Evolutionary conservation across 257 asterid genomes (phyloP).

Genomic region (Solanum habrochaites): DNA sequence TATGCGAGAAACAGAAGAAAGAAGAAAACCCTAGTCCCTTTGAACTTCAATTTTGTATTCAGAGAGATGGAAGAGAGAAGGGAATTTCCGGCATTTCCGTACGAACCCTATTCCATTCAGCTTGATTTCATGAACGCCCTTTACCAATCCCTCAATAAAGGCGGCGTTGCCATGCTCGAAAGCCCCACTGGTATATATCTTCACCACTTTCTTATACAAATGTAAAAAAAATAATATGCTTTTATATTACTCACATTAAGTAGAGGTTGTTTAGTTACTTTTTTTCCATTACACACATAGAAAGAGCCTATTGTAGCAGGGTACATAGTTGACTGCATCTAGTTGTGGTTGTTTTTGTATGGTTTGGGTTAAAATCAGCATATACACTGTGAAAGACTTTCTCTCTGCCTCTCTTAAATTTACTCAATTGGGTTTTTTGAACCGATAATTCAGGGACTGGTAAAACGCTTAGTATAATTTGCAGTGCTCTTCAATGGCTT

Average conservation of each 20-base stretch:
- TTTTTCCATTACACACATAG: not conserved
- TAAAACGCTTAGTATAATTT: constrained; percentile 87
- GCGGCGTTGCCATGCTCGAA: constrained; percentile 94
- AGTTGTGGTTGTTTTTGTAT: not conserved
- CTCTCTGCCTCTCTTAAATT: not conserved
- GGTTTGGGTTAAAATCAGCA: not conserved
- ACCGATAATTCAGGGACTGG: constrained; percentile 64
- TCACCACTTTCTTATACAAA: not conserved
- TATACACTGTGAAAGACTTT: not conserved
- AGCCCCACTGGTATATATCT: constrained; percentile 74
- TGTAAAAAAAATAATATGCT: not conserved
- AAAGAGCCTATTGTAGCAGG: not conserved
- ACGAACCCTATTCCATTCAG: constrained; percentile 76
- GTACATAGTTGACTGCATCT: not conserved
- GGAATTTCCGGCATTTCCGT: constrained; percentile 66
- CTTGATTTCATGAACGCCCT: constrained; percentile 86
- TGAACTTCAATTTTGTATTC: not conserved
- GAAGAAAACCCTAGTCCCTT: not conserved
- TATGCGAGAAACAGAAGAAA: not conserved
- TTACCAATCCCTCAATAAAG: constrained; percentile 69
- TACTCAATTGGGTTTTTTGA: not conserved
- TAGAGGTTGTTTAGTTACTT: not conserved
- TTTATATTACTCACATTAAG: not conserved
- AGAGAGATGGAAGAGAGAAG: constrained; percentile 22
- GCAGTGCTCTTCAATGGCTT: constrained; percentile 97